These are phyloP conservation scores for Stylosanthes scabra DNA, from an alignment of 331 rosid species.

Conservation along the genomic window DNA sequence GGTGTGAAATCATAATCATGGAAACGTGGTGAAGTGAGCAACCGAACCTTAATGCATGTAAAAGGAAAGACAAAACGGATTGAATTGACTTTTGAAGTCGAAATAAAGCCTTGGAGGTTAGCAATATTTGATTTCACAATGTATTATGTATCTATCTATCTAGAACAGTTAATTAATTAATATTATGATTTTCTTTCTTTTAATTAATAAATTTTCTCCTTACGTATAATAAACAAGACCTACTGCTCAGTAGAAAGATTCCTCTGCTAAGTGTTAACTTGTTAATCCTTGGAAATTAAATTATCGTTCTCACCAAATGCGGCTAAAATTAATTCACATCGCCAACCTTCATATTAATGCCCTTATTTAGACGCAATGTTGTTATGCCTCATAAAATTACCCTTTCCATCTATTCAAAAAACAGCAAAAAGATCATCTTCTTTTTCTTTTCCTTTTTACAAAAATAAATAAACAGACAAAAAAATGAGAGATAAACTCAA, in stretches of 20 bases:
- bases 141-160: neutral
- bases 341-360: constrained; percentile 12
- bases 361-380: constrained; percentile 27
- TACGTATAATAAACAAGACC: neutral
- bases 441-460: too few species aligned
- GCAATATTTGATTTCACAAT: constrained; percentile 1
- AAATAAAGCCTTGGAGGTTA: neutral
- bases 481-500: too few species aligned
- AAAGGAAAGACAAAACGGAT: constrained; percentile 33
- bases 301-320: constrained; percentile 18
- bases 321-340: constrained; percentile 22
- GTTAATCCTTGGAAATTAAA: neutral
- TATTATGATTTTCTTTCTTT: neutral
- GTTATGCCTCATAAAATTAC: neutral
- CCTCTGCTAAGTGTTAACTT: constrained; percentile 8
- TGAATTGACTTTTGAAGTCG: constrained; percentile 21
- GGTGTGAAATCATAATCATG: constrained; percentile 40
- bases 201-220: neutral
- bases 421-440: too few species aligned
- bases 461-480: too few species aligned
- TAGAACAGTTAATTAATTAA: neutral
- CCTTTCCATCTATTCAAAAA: neutral
- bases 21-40: constrained; percentile 39
- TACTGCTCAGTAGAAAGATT: constrained; percentile 19
- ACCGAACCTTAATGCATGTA: constrained; percentile 35